These are phyloP conservation scores for Notholithocarpus densiflorus DNA, from an alignment of 306 rosid species.

Conservation along the genomic window DNA sequence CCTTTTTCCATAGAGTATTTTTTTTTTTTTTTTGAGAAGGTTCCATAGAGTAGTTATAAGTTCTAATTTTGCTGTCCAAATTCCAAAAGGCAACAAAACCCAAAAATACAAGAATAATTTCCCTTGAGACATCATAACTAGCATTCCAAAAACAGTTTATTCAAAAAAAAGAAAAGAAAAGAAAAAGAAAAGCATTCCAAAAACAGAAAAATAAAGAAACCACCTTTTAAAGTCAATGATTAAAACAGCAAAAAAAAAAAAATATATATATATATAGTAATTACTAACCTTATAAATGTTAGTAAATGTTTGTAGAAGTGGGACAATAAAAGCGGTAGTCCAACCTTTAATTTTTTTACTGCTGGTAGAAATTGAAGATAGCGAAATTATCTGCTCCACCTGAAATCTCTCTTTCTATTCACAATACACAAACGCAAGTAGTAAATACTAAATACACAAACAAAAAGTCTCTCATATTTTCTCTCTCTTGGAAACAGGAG, in stretches of 20 bases:
- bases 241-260: neutral
- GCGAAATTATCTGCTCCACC: slow-evolving; percentile 28
- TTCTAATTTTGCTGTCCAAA: too few relatives aligned
- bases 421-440: too few relatives aligned
- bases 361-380: slow-evolving; percentile 20
- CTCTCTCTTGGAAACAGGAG: slow-evolving; percentile 25
- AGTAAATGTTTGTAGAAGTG: neutral
- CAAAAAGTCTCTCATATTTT: neutral
- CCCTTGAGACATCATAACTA: too few relatives aligned
- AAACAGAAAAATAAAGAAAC: too few relatives aligned
- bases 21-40: too few relatives aligned
- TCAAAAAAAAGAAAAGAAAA: too few relatives aligned
- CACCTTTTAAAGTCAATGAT: neutral
- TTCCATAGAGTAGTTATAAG: too few relatives aligned
- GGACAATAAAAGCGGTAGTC: slow-evolving; percentile 22
- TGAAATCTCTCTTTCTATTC: slow-evolving; percentile 11
- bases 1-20: too few relatives aligned
- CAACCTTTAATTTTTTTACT: slow-evolving; percentile 29
- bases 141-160: too few relatives aligned
- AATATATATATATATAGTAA: neutral
- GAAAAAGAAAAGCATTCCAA: too few relatives aligned
- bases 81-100: too few relatives aligned
- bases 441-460: slow-evolving; percentile 6
- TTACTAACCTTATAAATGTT: slow-evolving; percentile 18
- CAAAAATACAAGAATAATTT: too few relatives aligned